Evolutionary conservation across 768 basidiomycete species (phyloP).

Genomic region (Naganishia vaughanmartiniae): DNA sequence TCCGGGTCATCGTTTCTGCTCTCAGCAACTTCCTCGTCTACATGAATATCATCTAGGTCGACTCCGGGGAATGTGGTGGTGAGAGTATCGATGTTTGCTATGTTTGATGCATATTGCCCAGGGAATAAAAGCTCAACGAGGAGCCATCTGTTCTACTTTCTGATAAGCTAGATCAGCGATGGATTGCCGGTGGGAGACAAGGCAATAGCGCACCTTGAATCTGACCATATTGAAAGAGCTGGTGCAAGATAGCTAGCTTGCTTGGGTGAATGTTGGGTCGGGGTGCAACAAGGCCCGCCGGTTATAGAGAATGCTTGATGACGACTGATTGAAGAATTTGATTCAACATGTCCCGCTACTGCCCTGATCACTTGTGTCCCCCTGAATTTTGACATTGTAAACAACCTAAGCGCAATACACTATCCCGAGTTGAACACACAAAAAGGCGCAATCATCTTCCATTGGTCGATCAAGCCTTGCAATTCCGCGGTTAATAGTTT

Average conservation of each 20-base stretch:
- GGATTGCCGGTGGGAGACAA: background rate
- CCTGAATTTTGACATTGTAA: slow-evolving; percentile 21
- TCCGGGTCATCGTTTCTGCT: slow-evolving; percentile 9
- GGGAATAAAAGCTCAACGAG: slow-evolving; percentile 33
- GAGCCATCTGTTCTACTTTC: slow-evolving; percentile 33
- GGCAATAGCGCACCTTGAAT: slow-evolving; percentile 27
- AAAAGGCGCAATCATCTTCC: background rate
- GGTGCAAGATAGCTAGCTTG: background rate
- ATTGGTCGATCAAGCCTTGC: background rate
- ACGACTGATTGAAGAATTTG: slow-evolving; percentile 12
- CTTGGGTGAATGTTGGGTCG: background rate
- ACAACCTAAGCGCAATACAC: background rate
- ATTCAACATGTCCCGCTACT: too few species aligned
- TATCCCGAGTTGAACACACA: background rate
- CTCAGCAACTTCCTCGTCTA: background rate
- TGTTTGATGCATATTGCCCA: slow-evolving; percentile 18
- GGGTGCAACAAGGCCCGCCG: background rate
- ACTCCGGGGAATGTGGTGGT: background rate
- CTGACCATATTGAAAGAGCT: slow-evolving; percentile 11
- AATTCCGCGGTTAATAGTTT: background rate
- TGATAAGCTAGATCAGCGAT: background rate
- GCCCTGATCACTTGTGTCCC: background rate
- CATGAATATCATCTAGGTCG: background rate
- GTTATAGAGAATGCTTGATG: background rate
- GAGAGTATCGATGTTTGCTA: background rate